Evolutionary conservation across 768 basidiomycete species (phyloP).

Genomic region (Serendipita sp.): DNA sequence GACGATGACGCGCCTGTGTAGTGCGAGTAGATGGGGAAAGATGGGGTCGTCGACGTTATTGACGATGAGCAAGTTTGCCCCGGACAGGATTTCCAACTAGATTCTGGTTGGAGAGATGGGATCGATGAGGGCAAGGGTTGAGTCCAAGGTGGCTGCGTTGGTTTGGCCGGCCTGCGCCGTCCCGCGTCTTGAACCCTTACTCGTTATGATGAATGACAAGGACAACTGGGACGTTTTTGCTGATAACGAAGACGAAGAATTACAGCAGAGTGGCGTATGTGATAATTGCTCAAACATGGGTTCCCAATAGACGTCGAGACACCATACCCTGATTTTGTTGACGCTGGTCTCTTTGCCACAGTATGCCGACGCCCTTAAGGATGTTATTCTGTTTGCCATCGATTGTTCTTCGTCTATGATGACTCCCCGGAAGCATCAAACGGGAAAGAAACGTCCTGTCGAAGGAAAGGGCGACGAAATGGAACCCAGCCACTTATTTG

Average conservation of each 20-base stretch:
- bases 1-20: no score
- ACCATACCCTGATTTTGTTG: background rate
- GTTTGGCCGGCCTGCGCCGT: no score
- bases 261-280: constrained; percentile 38
- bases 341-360: constrained; percentile 16
- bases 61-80: no score
- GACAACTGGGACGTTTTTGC: constrained; percentile 70
- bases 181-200: no score
- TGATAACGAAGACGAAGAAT: constrained; percentile 69
- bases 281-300: constrained; percentile 22
- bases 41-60: no score
- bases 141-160: no score
- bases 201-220: background rate
- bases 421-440: constrained; percentile 44
- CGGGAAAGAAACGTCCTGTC: constrained; percentile 27
- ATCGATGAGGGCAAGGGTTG: no score
- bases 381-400: constrained; percentile 89
- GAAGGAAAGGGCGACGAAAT: background rate
- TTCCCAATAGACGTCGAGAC: constrained; percentile 11
- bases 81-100: no score
- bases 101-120: no score
- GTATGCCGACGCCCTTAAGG: constrained; percentile 58
- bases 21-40: no score
- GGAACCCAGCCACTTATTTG: constrained; percentile 44
- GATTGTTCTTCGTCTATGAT: constrained; percentile 91